Percentiles rank a stretch among this genome's conserved stretches.
Evolutionary conservation across 495 filamentous ascomycete genomes (phyloP).

Genomic region (Cladorrhinum samala): DNA sequence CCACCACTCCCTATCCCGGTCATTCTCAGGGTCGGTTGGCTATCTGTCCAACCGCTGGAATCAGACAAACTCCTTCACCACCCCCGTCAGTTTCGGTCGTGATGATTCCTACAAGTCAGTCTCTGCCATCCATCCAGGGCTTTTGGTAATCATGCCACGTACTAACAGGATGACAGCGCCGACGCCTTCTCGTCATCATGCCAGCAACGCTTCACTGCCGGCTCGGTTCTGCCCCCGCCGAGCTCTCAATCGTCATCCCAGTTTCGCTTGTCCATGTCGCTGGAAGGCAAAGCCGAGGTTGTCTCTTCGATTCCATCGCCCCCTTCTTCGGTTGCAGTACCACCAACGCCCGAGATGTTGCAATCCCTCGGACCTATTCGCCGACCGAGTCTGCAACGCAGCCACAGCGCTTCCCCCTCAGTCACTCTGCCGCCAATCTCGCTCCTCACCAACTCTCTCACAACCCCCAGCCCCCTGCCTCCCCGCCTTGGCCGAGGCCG

Average conservation of each 20-base stretch:
- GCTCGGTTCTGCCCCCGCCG: slow-evolving; percentile 22
- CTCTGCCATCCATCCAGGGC: background rate
- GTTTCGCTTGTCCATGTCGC: slow-evolving; percentile 63
- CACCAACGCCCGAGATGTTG: slow-evolving; percentile 22
- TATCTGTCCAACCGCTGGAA: slow-evolving; percentile 39
- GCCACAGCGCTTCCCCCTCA: slow-evolving; percentile 44
- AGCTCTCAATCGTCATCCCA: slow-evolving; percentile 37
- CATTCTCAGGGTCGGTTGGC: slow-evolving; percentile 28
- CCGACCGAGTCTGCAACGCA: slow-evolving; percentile 45
- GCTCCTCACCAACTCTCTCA: slow-evolving; percentile 55
- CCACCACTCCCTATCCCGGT: slow-evolving; percentile 17
- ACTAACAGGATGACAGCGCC: slow-evolving; percentile 17
- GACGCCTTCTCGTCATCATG: slow-evolving; percentile 34
- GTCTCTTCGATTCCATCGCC: slow-evolving; percentile 68
- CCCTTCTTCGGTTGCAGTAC: slow-evolving; percentile 38
- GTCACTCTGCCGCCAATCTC: slow-evolving; percentile 47
- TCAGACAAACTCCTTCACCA: slow-evolving; percentile 29
- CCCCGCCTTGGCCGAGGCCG: slow-evolving; percentile 53
- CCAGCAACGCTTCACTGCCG: slow-evolving; percentile 21
- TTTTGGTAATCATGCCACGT: background rate
- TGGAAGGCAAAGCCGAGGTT: slow-evolving; percentile 79
- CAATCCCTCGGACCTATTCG: slow-evolving; percentile 48
- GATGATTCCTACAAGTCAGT: slow-evolving; percentile 35
- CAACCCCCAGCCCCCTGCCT: slow-evolving; percentile 33
- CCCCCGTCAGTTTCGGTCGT: slow-evolving; percentile 26